These are phyloP conservation scores for Truncatella angustata DNA, from an alignment of 2,329 filamentous ascomycete species.

Conservation along the genomic window DNA sequence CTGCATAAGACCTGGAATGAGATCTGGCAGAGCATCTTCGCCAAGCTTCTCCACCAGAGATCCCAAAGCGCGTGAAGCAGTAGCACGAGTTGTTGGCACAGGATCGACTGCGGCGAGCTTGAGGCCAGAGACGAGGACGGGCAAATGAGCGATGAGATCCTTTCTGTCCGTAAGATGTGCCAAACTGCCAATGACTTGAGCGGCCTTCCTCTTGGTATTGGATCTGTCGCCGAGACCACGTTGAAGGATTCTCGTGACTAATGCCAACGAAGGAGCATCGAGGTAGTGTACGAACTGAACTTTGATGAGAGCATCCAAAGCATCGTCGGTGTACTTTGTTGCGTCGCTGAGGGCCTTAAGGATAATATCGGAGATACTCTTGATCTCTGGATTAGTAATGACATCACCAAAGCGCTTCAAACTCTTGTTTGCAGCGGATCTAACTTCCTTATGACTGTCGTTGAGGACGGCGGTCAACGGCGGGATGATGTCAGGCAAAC, in stretches of 20 bases:
- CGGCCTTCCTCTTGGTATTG: constrained; percentile 91
- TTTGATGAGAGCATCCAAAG: constrained; percentile 90
- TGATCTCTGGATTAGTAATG: constrained; percentile 96
- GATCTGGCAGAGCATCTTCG: constrained; percentile 92
- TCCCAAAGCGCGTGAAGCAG: constrained; percentile 90
- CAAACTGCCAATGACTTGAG: constrained; percentile 96
- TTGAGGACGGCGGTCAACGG: constrained; percentile 91
- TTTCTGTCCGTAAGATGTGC: constrained; percentile 96
- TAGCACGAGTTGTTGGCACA: constrained; percentile 92
- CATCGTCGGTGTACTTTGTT: constrained; percentile 94
- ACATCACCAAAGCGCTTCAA: constrained; percentile 98
- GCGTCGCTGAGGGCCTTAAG: constrained; percentile 96
- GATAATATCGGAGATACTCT: constrained; percentile 84
- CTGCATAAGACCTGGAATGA: constrained; percentile 96
- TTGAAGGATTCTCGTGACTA: constrained; percentile 93
- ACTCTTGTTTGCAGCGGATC: constrained; percentile 87
- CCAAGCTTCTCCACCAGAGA: constrained; percentile 98
- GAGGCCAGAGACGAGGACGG: constrained; percentile 86
- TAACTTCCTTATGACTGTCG: constrained; percentile 97
- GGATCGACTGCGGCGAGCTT: constrained; percentile 90
- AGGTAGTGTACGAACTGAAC: constrained; percentile 98
- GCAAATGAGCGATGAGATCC: constrained; percentile 86
- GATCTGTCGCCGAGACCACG: constrained; percentile 88
- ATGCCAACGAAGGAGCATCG: constrained; percentile 91
- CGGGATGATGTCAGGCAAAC: constrained; percentile 93